Evolutionary conservation across 345 rosid genomes (phyloP).

Genomic region (Camelina laxa): DNA sequence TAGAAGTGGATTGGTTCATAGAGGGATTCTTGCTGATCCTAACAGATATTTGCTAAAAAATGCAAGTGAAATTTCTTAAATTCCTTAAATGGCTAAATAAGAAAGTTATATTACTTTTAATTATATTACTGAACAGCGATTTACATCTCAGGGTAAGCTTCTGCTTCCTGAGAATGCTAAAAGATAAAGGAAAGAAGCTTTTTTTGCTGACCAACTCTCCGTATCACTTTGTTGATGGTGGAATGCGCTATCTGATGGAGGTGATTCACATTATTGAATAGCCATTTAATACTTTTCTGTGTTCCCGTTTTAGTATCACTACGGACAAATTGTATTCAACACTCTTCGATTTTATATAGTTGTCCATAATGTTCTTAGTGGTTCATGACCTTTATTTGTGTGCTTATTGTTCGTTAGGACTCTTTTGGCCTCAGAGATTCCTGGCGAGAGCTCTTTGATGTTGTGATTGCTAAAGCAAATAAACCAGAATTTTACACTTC

Average conservation of each 20-base stretch:
- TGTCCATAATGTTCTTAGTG: constrained; percentile 2
- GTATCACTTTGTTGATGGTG: constrained; percentile 91
- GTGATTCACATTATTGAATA: constrained; percentile 48
- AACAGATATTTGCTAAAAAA: constrained; percentile 79
- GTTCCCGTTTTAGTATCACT: background rate
- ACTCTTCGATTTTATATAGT: background rate
- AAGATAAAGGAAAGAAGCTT: constrained; percentile 91
- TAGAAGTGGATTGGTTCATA: constrained; percentile 86
- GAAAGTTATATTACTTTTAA: constrained; percentile 3
- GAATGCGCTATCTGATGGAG: constrained; percentile 93
- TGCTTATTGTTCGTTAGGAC: constrained; percentile 56
- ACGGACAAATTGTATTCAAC: background rate
- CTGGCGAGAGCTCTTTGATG: constrained; percentile 96
- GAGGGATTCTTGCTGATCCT: constrained; percentile 90
- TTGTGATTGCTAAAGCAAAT: constrained; percentile 94
- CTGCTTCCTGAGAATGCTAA: constrained; percentile 76
- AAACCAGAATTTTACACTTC: constrained; percentile 94
- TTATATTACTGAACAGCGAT: background rate
- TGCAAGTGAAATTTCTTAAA: constrained; percentile 58
- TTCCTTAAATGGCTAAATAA: too few species aligned
- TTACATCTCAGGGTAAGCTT: constrained; percentile 60
- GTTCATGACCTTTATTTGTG: constrained; percentile 15
- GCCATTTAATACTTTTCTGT: background rate
- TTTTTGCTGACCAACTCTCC: constrained; percentile 96
- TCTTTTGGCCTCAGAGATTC: constrained; percentile 64